These are phyloP conservation scores for Podila epicladia DNA, from an alignment of 192 early-diverging fungal species.

Conservation along the genomic window DNA sequence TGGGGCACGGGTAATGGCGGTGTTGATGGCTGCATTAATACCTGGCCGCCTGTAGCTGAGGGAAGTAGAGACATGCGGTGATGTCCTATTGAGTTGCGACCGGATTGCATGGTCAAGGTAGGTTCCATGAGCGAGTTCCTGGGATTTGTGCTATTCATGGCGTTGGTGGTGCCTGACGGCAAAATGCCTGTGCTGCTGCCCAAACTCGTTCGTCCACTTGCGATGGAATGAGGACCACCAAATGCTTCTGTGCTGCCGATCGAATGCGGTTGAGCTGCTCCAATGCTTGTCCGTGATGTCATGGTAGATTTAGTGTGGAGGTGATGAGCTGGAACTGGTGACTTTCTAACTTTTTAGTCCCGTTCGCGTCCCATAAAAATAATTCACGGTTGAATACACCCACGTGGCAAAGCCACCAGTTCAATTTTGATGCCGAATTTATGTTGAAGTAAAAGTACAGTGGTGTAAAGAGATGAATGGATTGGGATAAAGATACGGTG, in stretches of 20 bases:
- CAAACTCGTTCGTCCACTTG: background rate
- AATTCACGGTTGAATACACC: no score
- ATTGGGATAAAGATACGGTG: background rate
- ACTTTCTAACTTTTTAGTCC: no score
- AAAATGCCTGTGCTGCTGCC: background rate
- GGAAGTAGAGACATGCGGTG: background rate
- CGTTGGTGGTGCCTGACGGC: background rate
- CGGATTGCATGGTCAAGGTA: background rate
- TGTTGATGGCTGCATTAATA: background rate
- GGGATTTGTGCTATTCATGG: background rate
- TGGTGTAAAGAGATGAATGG: background rate
- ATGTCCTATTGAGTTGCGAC: background rate
- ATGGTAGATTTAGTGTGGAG: no score
- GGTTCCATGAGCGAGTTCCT: background rate
- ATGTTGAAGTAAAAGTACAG: no score
- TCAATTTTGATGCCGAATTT: no score
- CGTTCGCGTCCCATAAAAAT: no score
- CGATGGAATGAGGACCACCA: no score
- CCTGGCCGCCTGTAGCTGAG: background rate
- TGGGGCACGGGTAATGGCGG: slow-evolving; percentile 15
- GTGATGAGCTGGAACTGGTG: no score
- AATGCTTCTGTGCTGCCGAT: no score
- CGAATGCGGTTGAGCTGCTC: no score
- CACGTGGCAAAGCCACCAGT: no score
- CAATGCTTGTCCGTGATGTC: no score